These are phyloP conservation scores for Akanthomyces lecanii DNA, from an alignment of 2,329 filamentous ascomycete genomes.

Conservation along the genomic window DNA sequence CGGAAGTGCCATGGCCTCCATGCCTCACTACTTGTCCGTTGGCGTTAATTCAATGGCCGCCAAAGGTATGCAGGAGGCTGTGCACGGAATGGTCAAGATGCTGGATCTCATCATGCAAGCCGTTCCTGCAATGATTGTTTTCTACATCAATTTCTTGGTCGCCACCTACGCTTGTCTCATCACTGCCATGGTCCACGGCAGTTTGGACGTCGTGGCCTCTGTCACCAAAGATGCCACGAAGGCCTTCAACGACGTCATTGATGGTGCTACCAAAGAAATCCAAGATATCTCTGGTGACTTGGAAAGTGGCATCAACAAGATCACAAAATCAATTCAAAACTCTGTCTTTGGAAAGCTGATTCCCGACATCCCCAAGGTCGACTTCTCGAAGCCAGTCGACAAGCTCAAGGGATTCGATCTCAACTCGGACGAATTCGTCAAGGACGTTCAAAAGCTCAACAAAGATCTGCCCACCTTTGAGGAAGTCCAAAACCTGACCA, in stretches of 20 bases:
- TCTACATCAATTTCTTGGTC: slow-evolving; percentile 87
- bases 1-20: slow-evolving; percentile 93
- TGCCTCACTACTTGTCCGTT: slow-evolving; percentile 89
- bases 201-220: slow-evolving; percentile 62
- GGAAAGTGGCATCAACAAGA: slow-evolving; percentile 44
- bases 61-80: slow-evolving; percentile 71
- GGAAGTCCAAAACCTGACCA: slow-evolving; percentile 77
- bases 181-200: slow-evolving; percentile 75
- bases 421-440: slow-evolving; percentile 60
- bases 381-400: slow-evolving; percentile 61
- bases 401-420: slow-evolving; percentile 68
- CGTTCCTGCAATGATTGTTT: slow-evolving; percentile 83
- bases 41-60: slow-evolving; percentile 87
- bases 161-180: slow-evolving; percentile 88
- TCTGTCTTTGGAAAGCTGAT: slow-evolving; percentile 48
- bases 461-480: slow-evolving; percentile 76
- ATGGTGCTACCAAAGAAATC: slow-evolving; percentile 55
- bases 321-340: slow-evolving; percentile 40
- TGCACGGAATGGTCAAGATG: slow-evolving; percentile 75
- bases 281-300: slow-evolving; percentile 52
- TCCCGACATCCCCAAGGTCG: slow-evolving; percentile 46
- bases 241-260: slow-evolving; percentile 46
- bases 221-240: slow-evolving; percentile 50
- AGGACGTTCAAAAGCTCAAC: slow-evolving; percentile 69
- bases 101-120: slow-evolving; percentile 75